Evolutionary conservation across 1,284 basidiomycete genomes (phyloP).

Genomic region (Gyrodon tennesseensis): DNA sequence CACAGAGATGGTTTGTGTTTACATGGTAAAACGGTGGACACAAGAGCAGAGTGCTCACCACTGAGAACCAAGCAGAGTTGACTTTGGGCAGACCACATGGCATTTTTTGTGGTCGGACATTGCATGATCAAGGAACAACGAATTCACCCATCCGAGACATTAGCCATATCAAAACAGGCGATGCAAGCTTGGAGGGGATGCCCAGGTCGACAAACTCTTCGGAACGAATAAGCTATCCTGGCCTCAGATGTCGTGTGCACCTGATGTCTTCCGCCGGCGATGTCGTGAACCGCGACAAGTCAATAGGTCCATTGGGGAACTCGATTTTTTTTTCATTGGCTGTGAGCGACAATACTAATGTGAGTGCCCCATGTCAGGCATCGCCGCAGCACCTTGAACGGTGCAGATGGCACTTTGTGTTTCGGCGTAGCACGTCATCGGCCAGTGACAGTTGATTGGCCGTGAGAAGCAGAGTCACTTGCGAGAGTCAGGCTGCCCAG

Average conservation of each 20-base stretch:
- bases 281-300: not conserved
- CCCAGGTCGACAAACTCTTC: not conserved
- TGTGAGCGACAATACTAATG: not conserved
- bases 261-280: not conserved
- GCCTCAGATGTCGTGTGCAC: not conserved
- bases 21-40: constrained; percentile 8
- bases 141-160: constrained; percentile 2
- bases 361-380: not conserved
- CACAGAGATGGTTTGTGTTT: constrained; percentile 9
- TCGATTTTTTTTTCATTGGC: not conserved
- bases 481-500: too few species aligned
- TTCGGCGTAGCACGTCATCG: too few species aligned
- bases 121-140: constrained; percentile 5
- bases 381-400: too few species aligned
- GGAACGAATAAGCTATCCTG: constrained; percentile 1
- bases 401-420: not conserved
- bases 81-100: constrained; percentile 6
- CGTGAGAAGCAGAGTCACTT: too few species aligned
- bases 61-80: constrained; percentile 1
- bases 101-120: not conserved
- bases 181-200: not conserved
- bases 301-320: not conserved
- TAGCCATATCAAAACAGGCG: not conserved
- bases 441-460: too few species aligned
- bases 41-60: constrained; percentile 4